These are phyloP conservation scores for Thraustochytrium striatum DNA, from an alignment of 352 stramenopile species.

Conservation along the genomic window DNA sequence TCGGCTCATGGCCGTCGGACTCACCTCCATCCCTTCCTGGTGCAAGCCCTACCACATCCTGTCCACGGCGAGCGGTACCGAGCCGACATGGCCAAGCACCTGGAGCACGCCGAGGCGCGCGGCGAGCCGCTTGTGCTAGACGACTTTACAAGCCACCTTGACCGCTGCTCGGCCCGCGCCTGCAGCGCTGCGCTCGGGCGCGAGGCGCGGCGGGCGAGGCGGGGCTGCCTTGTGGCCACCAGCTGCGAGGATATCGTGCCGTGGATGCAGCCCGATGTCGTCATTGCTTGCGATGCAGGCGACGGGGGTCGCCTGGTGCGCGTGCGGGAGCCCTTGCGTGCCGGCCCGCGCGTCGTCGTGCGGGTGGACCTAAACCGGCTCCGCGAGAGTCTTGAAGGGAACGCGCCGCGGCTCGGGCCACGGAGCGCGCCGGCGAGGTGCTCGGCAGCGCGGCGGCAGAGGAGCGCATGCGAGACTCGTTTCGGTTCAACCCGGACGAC, in stretches of 20 bases:
- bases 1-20: conserved; percentile 33
- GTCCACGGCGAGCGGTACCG: conserved; percentile 45
- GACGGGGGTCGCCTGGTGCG: too few relatives aligned
- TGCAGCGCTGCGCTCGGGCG: conserved; percentile 9
- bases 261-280: neutral
- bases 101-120: neutral
- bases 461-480: neutral
- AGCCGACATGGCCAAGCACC: conserved; percentile 2
- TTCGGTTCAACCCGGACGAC: neutral
- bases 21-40: conserved; percentile 42
- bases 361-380: too few relatives aligned
- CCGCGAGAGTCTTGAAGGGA: neutral
- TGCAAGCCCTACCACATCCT: conserved; percentile 49
- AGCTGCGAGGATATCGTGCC: neutral
- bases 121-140: conserved; percentile 21
- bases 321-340: neutral
- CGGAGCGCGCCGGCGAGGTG: neutral
- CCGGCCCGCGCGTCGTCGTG: neutral
- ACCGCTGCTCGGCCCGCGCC: conserved; percentile 2
- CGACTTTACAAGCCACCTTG: conserved; percentile 43
- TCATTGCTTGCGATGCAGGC: neutral
- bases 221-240: neutral
- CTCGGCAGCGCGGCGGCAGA: neutral
- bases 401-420: neutral
- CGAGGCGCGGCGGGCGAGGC: neutral